Evolutionary conservation across 306 rosid species (phyloP), one percentile per base, ranked within the genome.

Genomic region (Coriaria nepalensis): DNA sequence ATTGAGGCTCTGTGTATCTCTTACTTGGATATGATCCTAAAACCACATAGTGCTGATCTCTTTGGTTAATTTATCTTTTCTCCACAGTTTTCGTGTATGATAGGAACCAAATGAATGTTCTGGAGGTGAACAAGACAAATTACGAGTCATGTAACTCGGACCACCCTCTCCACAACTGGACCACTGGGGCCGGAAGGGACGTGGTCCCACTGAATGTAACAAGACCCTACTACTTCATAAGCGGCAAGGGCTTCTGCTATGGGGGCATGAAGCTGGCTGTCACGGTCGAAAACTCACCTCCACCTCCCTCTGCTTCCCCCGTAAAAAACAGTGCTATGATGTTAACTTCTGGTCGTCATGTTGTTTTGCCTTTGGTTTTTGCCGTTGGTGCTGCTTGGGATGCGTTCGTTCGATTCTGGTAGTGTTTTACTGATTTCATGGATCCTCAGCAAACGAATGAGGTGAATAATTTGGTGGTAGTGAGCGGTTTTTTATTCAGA

Each of bases 171-270:
- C 76, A 67, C 69, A 90, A 84, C 14, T 90, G 76, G 74, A 90
- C 98, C 0, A 81, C 78, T 0, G 98, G 96, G 32, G 92, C 87
- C 2, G 98, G 98, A 73, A 82, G 98, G 70, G 98, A 90, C 40
- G 98, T 85, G 49, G 80, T 70, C 62, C 94, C 93, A 4, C 56
- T 90, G 61, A 85, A 90, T 20, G 93, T 81, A 6, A 90, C 98
- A 0, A 55, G 87, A 7, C 56, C 60, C 48, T 79, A 85, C 65
- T 90, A 90, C 52, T 63, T 85, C 72, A 62, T 90, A 6, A 90
- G 94, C 40, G 80, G 95, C 53, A 85, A 77, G 6, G 98, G 98
- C 2, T 85, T 69, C 75, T 90, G 98, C 73, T 90, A 6, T 40
- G 64, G 94, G 6, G 98, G 98, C 53, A 79, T 90, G 98, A 90